Evolutionary conservation across 2,329 filamentous ascomycete genomes (phyloP).

Genomic region (Cladobotryum protrusum): DNA sequence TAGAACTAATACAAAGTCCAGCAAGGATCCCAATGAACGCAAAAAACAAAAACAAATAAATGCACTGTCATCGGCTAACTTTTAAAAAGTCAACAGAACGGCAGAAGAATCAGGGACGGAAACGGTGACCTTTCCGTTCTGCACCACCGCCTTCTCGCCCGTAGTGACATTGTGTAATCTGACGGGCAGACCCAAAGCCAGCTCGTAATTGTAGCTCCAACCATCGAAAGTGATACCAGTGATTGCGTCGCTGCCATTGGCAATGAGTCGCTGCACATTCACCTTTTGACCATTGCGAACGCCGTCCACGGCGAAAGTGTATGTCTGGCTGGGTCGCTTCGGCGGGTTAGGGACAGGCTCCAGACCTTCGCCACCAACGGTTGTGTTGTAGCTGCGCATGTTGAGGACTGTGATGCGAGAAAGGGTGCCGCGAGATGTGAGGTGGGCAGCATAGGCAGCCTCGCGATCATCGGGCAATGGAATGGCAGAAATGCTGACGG

Average conservation of each 20-base stretch:
- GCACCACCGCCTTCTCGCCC: slow-evolving; percentile 36
- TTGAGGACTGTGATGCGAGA: slow-evolving; percentile 50
- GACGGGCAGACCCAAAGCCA: slow-evolving; percentile 48
- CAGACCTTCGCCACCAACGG: slow-evolving; percentile 32
- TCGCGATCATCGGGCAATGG: slow-evolving; percentile 34
- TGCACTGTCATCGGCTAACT: no score
- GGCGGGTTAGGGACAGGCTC: slow-evolving; percentile 19
- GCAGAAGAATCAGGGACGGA: slow-evolving; percentile 39
- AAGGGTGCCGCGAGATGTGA: slow-evolving; percentile 31
- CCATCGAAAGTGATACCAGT: slow-evolving; percentile 57
- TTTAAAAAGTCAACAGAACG: slow-evolving; percentile 28
- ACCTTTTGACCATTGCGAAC: slow-evolving; percentile 21
- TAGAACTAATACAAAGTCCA: no score
- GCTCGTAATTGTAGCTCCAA: slow-evolving; percentile 54
- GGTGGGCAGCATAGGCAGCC: slow-evolving; percentile 44
- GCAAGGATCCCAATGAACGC: no score
- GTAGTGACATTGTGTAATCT: slow-evolving; percentile 48
- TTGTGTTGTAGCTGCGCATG: slow-evolving; percentile 54
- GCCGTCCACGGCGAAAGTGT: slow-evolving; percentile 38
- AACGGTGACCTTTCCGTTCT: slow-evolving; percentile 31
- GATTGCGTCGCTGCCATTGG: slow-evolving; percentile 59
- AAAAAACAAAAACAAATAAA: no score
- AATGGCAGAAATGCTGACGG: slow-evolving; percentile 43
- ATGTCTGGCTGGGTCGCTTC: slow-evolving; percentile 23
- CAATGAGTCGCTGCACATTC: slow-evolving; percentile 43